These are phyloP conservation scores for Aphanomyces stellatus DNA, from an alignment of 352 stramenopile species.

Conservation along the genomic window DNA sequence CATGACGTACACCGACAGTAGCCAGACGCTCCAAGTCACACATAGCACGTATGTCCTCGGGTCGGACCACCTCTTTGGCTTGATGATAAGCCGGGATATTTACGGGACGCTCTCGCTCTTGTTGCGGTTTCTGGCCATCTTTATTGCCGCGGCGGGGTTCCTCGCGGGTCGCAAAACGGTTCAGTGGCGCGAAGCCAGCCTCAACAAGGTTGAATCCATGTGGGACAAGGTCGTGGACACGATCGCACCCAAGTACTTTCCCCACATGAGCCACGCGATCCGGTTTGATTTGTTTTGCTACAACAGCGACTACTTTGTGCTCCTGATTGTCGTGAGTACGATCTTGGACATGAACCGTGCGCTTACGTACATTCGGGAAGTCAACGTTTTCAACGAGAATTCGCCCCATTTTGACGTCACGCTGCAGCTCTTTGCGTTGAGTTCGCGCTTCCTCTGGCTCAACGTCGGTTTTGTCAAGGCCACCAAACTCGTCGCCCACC, in stretches of 20 bases:
- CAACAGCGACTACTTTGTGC: conserved; percentile 12
- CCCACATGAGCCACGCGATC: conserved; percentile 1
- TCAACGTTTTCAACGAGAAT: not conserved
- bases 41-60: not conserved
- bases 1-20: not conserved
- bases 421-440: not conserved
- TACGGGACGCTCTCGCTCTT: not conserved
- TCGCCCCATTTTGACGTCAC: not conserved
- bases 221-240: not conserved
- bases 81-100: not conserved
- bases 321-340: not conserved
- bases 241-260: conserved; percentile 5
- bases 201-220: not conserved
- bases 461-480: not conserved
- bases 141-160: not conserved
- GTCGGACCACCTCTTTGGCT: not conserved
- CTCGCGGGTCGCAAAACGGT: not conserved
- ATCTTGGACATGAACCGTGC: conserved; percentile 3
- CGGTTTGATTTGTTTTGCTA: conserved; percentile 19
- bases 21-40: not conserved
- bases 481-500: not conserved
- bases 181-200: not conserved
- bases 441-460: conserved; percentile 6
- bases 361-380: not conserved
- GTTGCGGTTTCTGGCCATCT: not conserved